phyloP scores from a whole-genome alignment of 805 yeast genomes.

The Komagataella ulmi region DNA sequence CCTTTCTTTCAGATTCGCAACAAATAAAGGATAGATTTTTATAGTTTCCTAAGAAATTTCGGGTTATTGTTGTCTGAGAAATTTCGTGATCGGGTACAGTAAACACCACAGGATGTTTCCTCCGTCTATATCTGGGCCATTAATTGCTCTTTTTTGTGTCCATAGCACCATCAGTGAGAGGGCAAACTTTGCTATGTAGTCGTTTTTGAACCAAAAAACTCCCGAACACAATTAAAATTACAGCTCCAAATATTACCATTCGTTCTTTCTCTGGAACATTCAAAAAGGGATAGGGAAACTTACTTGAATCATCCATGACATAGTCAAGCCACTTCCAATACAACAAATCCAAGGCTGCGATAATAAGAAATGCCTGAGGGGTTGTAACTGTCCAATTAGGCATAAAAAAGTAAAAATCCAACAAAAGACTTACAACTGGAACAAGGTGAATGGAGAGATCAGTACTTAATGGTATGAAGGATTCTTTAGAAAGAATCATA shows the following conservation, averaged over 20 bases:
- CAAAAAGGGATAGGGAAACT: constrained; percentile 57
- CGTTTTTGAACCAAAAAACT: constrained; percentile 12
- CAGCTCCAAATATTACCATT: constrained; percentile 31
- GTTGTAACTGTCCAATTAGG: constrained; percentile 24
- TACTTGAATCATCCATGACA: constrained; percentile 29
- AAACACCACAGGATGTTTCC: too few relatives aligned
- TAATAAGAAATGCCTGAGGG: constrained; percentile 23
- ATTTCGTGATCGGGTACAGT: too few relatives aligned
- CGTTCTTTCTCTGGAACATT: constrained; percentile 34
- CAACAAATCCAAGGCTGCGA: constrained; percentile 23
- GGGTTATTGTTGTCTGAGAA: too few relatives aligned
- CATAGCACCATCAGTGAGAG: neutral
- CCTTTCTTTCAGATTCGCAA: too few relatives aligned
- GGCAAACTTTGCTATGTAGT: constrained; percentile 6
- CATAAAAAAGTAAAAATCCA: constrained; percentile 44
- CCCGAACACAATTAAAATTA: constrained; percentile 23
- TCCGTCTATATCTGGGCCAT: neutral
- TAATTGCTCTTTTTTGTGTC: neutral
- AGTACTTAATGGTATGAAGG: constrained; percentile 29
- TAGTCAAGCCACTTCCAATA: constrained; percentile 42
- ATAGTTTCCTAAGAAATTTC: too few relatives aligned
- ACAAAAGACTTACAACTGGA: constrained; percentile 37
- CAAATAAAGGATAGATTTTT: too few relatives aligned
- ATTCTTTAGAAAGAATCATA: constrained; percentile 26
- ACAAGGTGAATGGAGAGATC: constrained; percentile 49